A percentile compares a stretch with the other conserved stretches of the same genome.
Evolutionary conservation across 202 grass and related monocot species (phyloP).

Genomic region (Dendrocalamus latiflorus): DNA sequence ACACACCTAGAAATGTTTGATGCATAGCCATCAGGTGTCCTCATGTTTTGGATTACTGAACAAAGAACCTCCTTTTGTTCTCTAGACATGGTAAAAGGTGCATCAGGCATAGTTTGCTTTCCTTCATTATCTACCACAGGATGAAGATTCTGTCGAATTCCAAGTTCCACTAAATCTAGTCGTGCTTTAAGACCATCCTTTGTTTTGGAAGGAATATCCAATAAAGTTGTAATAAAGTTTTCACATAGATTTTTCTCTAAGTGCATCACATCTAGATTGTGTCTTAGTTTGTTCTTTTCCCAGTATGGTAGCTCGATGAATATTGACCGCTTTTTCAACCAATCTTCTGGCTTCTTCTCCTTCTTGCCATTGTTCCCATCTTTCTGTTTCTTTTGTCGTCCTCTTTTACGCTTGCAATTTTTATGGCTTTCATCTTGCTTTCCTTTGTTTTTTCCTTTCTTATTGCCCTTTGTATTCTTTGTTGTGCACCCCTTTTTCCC

Average conservation of each 20-base stretch:
- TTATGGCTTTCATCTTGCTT: too few relatives aligned
- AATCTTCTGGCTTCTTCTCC: too few relatives aligned
- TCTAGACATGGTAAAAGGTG: background rate
- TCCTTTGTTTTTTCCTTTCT: too few relatives aligned
- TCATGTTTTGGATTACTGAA: background rate
- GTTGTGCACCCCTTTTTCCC: too few relatives aligned
- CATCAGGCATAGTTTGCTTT: background rate
- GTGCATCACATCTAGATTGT: conserved; percentile 34
- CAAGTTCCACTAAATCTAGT: conserved; percentile 1
- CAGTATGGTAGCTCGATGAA: conserved; percentile 29
- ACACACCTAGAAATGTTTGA: conserved; percentile 24
- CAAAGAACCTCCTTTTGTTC: background rate
- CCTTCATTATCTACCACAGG: background rate
- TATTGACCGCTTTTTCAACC: background rate
- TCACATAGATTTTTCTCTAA: conserved; percentile 27
- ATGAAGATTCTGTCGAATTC: too few relatives aligned
- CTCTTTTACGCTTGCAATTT: too few relatives aligned
- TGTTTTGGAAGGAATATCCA: conserved; percentile 16
- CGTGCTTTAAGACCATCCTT: conserved; percentile 24
- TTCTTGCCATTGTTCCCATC: too few relatives aligned
- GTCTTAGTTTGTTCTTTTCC: background rate
- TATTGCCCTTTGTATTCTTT: too few relatives aligned
- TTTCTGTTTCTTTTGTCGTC: too few relatives aligned
- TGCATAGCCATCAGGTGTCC: background rate
- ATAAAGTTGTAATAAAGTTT: background rate